Conservation (phyloP, 345 rosid species). For the Acer yangbiense region DNA sequence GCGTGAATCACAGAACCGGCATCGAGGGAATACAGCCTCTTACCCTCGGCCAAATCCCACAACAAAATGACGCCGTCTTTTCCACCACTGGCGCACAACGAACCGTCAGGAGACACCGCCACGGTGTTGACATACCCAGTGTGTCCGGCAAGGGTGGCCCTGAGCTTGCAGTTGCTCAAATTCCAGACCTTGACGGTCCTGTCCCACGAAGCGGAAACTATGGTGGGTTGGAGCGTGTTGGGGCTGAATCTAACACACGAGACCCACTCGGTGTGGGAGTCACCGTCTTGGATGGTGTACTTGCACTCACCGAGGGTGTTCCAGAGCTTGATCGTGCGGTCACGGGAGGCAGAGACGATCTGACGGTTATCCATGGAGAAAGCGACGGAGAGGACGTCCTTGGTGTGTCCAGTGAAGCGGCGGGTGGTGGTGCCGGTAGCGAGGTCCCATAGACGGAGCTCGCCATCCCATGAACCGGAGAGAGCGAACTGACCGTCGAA, state of each 20-base stretch:
- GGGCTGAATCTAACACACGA: slow-evolving; percentile 97
- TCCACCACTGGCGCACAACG: slow-evolving; percentile 93
- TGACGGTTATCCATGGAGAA: slow-evolving; percentile 96
- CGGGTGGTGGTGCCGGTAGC: slow-evolving; percentile 75
- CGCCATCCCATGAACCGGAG: slow-evolving; percentile 97
- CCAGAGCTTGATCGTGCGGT: slow-evolving; percentile 94
- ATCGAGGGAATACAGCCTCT: slow-evolving; percentile 84
- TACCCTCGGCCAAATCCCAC: slow-evolving; percentile 98
- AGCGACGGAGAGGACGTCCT: slow-evolving; percentile 92
- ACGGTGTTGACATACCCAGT: slow-evolving; percentile 84
- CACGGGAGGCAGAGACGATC: slow-evolving; percentile 96
- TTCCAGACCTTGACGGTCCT: slow-evolving; percentile 93
- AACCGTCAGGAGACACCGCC: slow-evolving; percentile 96
- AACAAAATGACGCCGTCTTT: slow-evolving; percentile 87
- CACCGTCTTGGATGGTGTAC: slow-evolving; percentile 90
- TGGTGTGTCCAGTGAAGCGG: slow-evolving; percentile 92
- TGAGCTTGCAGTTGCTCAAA: slow-evolving; percentile 83
- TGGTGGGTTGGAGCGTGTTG: slow-evolving; percentile 71
- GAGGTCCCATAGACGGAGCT: slow-evolving; percentile 98
- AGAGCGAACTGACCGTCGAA: slow-evolving; percentile 97
- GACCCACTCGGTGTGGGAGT: slow-evolving; percentile 89
- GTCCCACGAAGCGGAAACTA: slow-evolving; percentile 95
- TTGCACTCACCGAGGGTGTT: slow-evolving; percentile 97
- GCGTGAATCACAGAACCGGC: slow-evolving; percentile 82
- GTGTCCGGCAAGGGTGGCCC: slow-evolving; percentile 76